Base-by-base conservation (phyloP, 1,284 basidiomycete species). In the Mrakiaceae sp. region DNA sequence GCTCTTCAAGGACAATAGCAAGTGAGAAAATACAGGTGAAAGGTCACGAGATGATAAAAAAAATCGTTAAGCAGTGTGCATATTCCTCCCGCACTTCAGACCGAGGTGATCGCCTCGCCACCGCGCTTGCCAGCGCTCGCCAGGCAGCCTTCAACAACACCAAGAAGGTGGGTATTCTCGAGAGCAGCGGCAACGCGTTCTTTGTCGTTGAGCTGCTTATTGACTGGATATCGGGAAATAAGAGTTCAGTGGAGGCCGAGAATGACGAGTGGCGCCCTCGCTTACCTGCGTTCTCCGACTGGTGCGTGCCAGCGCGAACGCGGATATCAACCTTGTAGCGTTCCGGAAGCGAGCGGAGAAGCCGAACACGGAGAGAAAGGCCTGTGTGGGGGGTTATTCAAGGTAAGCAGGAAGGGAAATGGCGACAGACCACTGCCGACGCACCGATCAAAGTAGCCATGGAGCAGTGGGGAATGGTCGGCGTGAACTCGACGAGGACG, bases 161-260 rank as follows among this genome's bases (percentile, higher is more conserved):
- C 86, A 3, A 97, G 76, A 5, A 98, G 81, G 53, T 89, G 84
- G 9, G 83, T 81, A 75, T 98, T 98, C 76, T 98, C 95, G 49
- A 98, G 80, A 0, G 95, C 96, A 8, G 96, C 96, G 40, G 94
- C 94, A 0, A 98, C 96, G 58, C 95, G 82, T 77, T 99, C 95
- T 77, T 99, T 98, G 78, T 99, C 95, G 73, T 98, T 98, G 57
- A 99, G 81, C 74, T 98, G 95, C 76, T 98, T 98, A 79, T 98
- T 99, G 47, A 98, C 94, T 90, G 68, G 5, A 14, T 12, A 2
- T 7, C 11, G 39, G 14, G 4, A 14, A 16, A 4, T 9, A 16
- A 55, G 8, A 44, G 58, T n/a, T 12, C 4, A 60, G 52, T 14
- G 42, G n/a, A 12, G 7, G 16, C 12, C 47, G 43, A 61, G 27